Percentiles rank a stretch among this genome's conserved stretches.
Evolutionary conservation across 2,329 filamentous ascomycete genomes (phyloP).

Genomic region (Shiraia sp.): DNA sequence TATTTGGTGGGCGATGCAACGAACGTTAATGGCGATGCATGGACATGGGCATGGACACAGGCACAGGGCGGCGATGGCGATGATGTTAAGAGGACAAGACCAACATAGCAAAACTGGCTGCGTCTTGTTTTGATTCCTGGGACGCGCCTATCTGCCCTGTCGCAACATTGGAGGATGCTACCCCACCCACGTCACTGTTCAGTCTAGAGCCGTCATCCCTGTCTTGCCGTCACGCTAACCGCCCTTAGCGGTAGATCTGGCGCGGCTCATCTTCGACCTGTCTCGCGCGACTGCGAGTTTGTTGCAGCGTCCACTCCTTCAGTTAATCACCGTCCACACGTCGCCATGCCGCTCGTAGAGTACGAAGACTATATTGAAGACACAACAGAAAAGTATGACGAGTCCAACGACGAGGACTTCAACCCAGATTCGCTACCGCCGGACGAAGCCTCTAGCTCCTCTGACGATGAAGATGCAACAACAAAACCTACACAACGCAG

Average conservation of each 20-base stretch:
- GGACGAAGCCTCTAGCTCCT: slow-evolving; percentile 57
- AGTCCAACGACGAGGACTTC: slow-evolving; percentile 73
- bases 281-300: slow-evolving; percentile 11
- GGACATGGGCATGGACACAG: slow-evolving; percentile 11
- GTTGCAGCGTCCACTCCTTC: no score
- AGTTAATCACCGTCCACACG: not conserved
- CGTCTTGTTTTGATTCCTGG: slow-evolving; percentile 29
- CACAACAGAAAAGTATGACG: slow-evolving; percentile 57
- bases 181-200: slow-evolving; percentile 32
- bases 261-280: slow-evolving; percentile 5
- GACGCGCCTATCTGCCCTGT: slow-evolving; percentile 21
- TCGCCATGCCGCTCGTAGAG: slow-evolving; percentile 33
- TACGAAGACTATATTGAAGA: slow-evolving; percentile 34
- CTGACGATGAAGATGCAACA: slow-evolving; percentile 40
- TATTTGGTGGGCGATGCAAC: slow-evolving; percentile 3
- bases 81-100: slow-evolving; percentile 1
- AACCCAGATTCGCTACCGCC: slow-evolving; percentile 66
- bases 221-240: slow-evolving; percentile 13
- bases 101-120: slow-evolving; percentile 4
- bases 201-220: slow-evolving; percentile 11
- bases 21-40: slow-evolving; percentile 4
- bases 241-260: slow-evolving; percentile 20
- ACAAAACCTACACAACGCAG: slow-evolving; percentile 24
- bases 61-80: slow-evolving; percentile 7
- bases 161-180: slow-evolving; percentile 2